These are phyloP conservation scores for Alternaria alternata DNA, from an alignment of 2,329 filamentous ascomycete species.

Conservation along the genomic window DNA sequence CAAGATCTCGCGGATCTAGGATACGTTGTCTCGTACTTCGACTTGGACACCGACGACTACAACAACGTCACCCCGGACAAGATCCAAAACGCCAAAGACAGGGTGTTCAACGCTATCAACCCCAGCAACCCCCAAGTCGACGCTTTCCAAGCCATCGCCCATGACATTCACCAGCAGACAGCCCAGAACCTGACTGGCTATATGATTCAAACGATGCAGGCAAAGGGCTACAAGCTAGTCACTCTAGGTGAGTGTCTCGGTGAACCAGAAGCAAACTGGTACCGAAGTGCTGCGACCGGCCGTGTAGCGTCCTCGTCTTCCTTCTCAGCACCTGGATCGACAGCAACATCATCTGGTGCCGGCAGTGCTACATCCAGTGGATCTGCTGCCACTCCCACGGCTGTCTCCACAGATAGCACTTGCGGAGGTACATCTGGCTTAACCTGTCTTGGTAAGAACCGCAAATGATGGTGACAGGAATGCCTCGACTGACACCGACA, in stretches of 20 bases:
- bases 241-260: conserved; percentile 57
- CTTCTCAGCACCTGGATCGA: conserved; percentile 16
- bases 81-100: conserved; percentile 48
- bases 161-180: conserved; percentile 58
- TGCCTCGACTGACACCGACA: background rate
- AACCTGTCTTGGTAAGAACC: conserved; percentile 26
- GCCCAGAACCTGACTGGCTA: conserved; percentile 52
- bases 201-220: conserved; percentile 50
- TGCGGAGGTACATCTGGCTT: conserved; percentile 31
- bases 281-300: conserved; percentile 43
- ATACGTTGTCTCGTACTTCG: conserved; percentile 68
- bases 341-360: conserved; percentile 22
- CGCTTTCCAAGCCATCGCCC: conserved; percentile 62
- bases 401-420: conserved; percentile 19
- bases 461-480: background rate
- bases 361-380: conserved; percentile 13
- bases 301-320: conserved; percentile 21
- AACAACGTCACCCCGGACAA: conserved; percentile 40
- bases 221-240: conserved; percentile 53
- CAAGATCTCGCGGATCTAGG: conserved; percentile 55
- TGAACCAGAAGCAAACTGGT: conserved; percentile 57
- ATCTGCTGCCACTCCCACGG: conserved; percentile 10
- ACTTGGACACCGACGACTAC: conserved; percentile 64
- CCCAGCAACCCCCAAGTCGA: conserved; percentile 30
- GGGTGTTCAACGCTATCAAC: conserved; percentile 53